Percentiles rank a stretch among this genome's conserved stretches.
These are phyloP conservation scores for Tolypocladium guangdongense DNA, from an alignment of 2,329 filamentous ascomycete genomes.

Conservation along the genomic window DNA sequence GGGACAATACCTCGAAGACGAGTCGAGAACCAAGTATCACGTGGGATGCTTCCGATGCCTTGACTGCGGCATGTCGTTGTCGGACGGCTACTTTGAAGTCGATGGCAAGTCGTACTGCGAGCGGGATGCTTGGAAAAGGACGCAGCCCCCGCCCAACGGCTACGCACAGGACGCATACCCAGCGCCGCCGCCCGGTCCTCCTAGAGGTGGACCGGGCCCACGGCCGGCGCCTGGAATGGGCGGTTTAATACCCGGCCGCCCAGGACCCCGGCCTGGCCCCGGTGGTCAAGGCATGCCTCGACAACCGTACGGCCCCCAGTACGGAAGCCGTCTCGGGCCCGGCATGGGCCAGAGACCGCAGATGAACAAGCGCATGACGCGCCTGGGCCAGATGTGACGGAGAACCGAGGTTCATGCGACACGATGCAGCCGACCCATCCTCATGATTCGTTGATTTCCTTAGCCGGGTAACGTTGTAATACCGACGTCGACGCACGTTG, in stretches of 20 bases:
- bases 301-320: slow-evolving; percentile 4
- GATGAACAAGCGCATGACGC: slow-evolving; percentile 54
- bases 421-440: not conserved
- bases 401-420: not conserved
- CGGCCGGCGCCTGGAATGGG: slow-evolving; percentile 9
- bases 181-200: slow-evolving; percentile 6
- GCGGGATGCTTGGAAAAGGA: slow-evolving; percentile 60
- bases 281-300: slow-evolving; percentile 3
- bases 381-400: slow-evolving; percentile 28
- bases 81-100: slow-evolving; percentile 86
- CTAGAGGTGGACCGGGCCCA: slow-evolving; percentile 5
- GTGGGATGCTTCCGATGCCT: slow-evolving; percentile 75
- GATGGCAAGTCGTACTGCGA: slow-evolving; percentile 75
- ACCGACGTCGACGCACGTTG: not conserved
- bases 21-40: slow-evolving; percentile 69
- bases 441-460: not conserved
- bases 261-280: slow-evolving; percentile 6
- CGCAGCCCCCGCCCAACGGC: slow-evolving; percentile 20
- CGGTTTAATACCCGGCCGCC: slow-evolving; percentile 10
- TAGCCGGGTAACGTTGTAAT: not conserved
- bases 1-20: slow-evolving; percentile 84
- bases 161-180: slow-evolving; percentile 5
- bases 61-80: slow-evolving; percentile 63
- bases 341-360: slow-evolving; percentile 21
- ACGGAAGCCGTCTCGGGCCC: slow-evolving; percentile 6